Evolutionary conservation across 2,329 filamentous ascomycete species (phyloP).

Genomic region (Scytalidium sp.): DNA sequence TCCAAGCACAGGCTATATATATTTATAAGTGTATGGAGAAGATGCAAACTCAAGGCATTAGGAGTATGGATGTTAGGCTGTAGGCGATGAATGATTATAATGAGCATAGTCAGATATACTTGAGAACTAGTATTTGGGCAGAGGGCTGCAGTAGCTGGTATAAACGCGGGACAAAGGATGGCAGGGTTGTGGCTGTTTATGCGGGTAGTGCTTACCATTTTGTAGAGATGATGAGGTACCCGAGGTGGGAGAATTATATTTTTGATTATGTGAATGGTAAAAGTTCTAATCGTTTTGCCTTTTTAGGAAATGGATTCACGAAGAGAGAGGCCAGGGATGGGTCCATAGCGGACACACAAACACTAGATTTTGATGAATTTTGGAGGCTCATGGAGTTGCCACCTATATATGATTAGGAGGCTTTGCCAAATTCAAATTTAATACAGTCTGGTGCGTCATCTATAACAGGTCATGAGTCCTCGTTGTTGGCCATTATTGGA

Average conservation of each 20-base stretch:
- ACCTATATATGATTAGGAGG: too few relatives aligned
- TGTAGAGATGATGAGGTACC: slow-evolving; percentile 34
- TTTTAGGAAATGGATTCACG: slow-evolving; percentile 52
- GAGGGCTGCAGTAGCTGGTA: slow-evolving; percentile 22
- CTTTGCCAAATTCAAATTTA: too few relatives aligned
- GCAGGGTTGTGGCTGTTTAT: slow-evolving; percentile 35
- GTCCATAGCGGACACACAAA: too few relatives aligned
- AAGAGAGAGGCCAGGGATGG: too few relatives aligned
- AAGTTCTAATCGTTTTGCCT: slow-evolving; percentile 47
- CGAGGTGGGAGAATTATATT: slow-evolving; percentile 42
- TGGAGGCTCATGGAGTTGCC: too few relatives aligned
- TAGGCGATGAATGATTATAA: slow-evolving; percentile 29
- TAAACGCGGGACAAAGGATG: slow-evolving; percentile 15
- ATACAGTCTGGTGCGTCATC: too few relatives aligned
- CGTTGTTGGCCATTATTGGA: too few relatives aligned
- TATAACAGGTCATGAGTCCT: too few relatives aligned
- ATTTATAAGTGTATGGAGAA: slow-evolving; percentile 31
- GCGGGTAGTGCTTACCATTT: slow-evolving; percentile 49
- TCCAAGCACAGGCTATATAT: slow-evolving; percentile 32
- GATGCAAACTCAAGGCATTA: slow-evolving; percentile 32
- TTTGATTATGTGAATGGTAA: too few relatives aligned
- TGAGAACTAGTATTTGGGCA: slow-evolving; percentile 28
- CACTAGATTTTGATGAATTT: too few relatives aligned
- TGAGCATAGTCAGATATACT: slow-evolving; percentile 24
- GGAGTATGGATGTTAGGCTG: slow-evolving; percentile 39